Conservation (phyloP, 2,329 filamentous ascomycete genomes). For the Penicillium sp. region DNA sequence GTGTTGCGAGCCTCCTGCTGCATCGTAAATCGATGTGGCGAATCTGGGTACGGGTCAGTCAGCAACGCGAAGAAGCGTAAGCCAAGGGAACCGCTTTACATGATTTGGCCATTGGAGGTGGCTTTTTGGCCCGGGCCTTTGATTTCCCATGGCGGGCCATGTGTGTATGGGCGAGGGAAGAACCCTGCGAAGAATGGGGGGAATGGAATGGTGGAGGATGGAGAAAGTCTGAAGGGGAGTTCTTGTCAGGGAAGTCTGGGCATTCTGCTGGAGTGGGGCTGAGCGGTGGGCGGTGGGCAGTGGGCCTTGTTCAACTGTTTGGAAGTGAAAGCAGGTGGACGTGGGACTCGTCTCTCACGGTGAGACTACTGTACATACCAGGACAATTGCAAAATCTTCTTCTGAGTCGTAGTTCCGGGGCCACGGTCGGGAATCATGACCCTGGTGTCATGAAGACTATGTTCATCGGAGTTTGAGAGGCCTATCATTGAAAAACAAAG, state of each 20-base stretch:
- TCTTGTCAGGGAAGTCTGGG: not conserved
- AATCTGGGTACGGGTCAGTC: constrained; percentile 19
- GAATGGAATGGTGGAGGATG: not conserved
- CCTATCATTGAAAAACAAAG: too few relatives aligned
- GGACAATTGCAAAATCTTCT: too few relatives aligned
- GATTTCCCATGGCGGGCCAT: constrained; percentile 32
- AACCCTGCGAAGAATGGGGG: not conserved
- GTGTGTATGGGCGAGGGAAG: not conserved
- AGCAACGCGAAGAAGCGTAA: not conserved
- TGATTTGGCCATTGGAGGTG: constrained; percentile 5
- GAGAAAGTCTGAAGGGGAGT: not conserved
- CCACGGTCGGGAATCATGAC: too few relatives aligned
- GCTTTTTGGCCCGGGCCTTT: constrained; percentile 25
- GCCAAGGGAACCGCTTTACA: not conserved
- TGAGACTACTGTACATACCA: too few relatives aligned
- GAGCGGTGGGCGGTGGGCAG: constrained; percentile 5
- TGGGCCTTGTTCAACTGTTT: not conserved
- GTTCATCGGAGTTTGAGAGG: too few relatives aligned
- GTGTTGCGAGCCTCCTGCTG: constrained; percentile 62
- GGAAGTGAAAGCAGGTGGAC: not conserved
- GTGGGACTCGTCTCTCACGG: not conserved
- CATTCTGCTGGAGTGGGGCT: constrained; percentile 3
- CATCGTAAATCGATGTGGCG: constrained; percentile 46
- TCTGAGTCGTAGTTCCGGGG: too few relatives aligned
- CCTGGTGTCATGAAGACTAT: too few relatives aligned